Percentiles rank a stretch among this genome's conserved stretches.
phyloP scores from a whole-genome alignment of 2,329 filamentous ascomycete species.

The Ascochyta pisi region DNA sequence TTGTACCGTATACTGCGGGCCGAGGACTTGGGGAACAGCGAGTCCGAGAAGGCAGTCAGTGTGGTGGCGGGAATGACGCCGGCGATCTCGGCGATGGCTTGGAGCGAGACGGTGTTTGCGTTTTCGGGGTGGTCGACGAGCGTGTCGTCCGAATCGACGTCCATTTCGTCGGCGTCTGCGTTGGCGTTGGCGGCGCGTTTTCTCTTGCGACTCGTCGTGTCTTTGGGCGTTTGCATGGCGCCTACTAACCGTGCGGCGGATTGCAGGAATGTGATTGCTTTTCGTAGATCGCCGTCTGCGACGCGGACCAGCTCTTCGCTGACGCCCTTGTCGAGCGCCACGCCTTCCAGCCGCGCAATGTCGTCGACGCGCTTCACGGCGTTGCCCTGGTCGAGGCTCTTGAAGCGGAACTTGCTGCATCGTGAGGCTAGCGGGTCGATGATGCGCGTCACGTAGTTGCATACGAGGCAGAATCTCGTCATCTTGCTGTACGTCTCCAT shows the following conservation, averaged over 20 bases:
- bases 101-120: constrained; percentile 63
- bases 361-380: constrained; percentile 79
- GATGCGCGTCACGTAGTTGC: constrained; percentile 98
- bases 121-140: constrained; percentile 1
- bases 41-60: constrained; percentile 72
- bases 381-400: constrained; percentile 87
- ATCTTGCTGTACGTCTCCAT: constrained; percentile 99
- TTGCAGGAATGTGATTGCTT: constrained; percentile 95
- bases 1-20: constrained; percentile 67
- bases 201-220: constrained; percentile 50
- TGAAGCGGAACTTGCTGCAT: constrained; percentile 98
- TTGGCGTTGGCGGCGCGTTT: constrained; percentile 55
- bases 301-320: constrained; percentile 84
- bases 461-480: constrained; percentile 95
- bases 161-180: constrained; percentile 61
- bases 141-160: constrained; percentile 43
- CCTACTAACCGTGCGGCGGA: constrained; percentile 90
- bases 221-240: constrained; percentile 51
- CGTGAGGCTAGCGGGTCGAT: constrained; percentile 93
- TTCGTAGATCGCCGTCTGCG: constrained; percentile 91
- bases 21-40: constrained; percentile 69
- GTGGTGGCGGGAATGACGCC: constrained; percentile 85
- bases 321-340: constrained; percentile 78
- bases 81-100: constrained; percentile 90
- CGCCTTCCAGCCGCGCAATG: constrained; percentile 81